A percentile compares a stretch with the other conserved stretches of the same genome.
phyloP scores from a whole-genome alignment of 2,329 filamentous ascomycete species.

The Bretziella fagacearum region DNA sequence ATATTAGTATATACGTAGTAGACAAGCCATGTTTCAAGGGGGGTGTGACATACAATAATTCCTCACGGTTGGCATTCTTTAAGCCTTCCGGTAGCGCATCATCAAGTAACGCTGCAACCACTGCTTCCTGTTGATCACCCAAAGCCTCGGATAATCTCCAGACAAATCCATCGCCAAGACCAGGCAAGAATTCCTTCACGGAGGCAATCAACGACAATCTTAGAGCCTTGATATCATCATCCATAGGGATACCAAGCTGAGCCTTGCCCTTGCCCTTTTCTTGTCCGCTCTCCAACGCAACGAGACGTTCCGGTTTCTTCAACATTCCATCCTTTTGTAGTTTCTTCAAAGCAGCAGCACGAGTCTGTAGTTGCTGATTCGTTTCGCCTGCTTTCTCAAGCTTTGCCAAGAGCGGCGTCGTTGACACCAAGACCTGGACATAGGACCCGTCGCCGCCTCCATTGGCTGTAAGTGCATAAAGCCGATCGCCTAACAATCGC shows the following conservation, averaged over 20 bases:
- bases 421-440: slow-evolving; percentile 66
- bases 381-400: slow-evolving; percentile 32
- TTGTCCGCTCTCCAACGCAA: slow-evolving; percentile 17
- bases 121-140: slow-evolving; percentile 56
- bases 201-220: slow-evolving; percentile 71
- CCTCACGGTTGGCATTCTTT: neutral
- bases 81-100: slow-evolving; percentile 44
- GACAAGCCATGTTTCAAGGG: neutral
- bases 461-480: slow-evolving; percentile 61
- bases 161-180: slow-evolving; percentile 70
- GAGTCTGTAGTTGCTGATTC: neutral
- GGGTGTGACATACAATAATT: neutral
- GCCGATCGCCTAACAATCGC: slow-evolving; percentile 60
- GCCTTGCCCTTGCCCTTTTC: slow-evolving; percentile 53
- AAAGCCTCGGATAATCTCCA: slow-evolving; percentile 67
- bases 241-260: slow-evolving; percentile 22
- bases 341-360: neutral
- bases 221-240: slow-evolving; percentile 52
- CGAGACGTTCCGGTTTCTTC: neutral
- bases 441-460: slow-evolving; percentile 56
- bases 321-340: neutral
- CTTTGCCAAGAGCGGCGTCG: slow-evolving; percentile 56
- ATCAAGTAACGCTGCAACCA: slow-evolving; percentile 68
- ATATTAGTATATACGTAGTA: neutral
- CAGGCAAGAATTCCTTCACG: slow-evolving; percentile 84